Conservation (phyloP, 768 basidiomycete species). For the Boletales sp. region DNA sequence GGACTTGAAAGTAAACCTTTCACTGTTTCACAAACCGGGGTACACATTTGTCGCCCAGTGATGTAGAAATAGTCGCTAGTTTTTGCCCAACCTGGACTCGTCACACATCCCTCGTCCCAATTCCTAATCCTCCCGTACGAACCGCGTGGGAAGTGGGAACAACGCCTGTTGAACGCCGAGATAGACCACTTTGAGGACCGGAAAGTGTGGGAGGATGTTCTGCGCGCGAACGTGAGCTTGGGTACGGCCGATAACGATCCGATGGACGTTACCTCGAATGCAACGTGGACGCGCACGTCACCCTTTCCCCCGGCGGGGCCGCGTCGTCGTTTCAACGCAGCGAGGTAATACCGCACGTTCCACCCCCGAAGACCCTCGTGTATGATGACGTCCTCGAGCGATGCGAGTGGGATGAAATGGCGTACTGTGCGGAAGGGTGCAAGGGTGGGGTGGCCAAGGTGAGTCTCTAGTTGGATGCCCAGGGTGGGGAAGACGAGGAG, state of each 20-base stretch:
- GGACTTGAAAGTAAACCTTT: too few species aligned
- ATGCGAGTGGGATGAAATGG: slow-evolving; percentile 56
- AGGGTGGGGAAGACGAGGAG: slow-evolving; percentile 61
- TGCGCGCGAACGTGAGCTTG: slow-evolving; percentile 24
- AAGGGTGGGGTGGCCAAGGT: slow-evolving; percentile 49
- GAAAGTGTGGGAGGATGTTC: slow-evolving; percentile 64
- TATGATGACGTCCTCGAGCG: slow-evolving; percentile 61
- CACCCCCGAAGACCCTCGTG: slow-evolving; percentile 73
- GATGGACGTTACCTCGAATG: slow-evolving; percentile 49
- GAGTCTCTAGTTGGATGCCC: slow-evolving; percentile 74
- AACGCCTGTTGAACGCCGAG: slow-evolving; percentile 52
- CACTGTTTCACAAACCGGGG: too few species aligned
- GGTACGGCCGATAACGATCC: not conserved
- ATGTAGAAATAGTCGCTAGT: too few species aligned
- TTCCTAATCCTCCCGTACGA: not conserved
- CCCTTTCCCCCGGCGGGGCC: too few species aligned
- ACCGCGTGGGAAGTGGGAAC: slow-evolving; percentile 12
- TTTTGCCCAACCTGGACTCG: too few species aligned
- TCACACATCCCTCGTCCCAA: too few species aligned
- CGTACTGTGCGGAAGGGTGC: slow-evolving; percentile 32
- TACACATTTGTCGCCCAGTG: too few species aligned
- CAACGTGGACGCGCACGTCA: slow-evolving; percentile 31
- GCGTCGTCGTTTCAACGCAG: slow-evolving; percentile 32
- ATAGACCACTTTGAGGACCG: slow-evolving; percentile 58
- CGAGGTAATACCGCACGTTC: slow-evolving; percentile 70